phyloP scores from a whole-genome alignment of 345 rosid genomes.

The Sapria himalayana region DNA sequence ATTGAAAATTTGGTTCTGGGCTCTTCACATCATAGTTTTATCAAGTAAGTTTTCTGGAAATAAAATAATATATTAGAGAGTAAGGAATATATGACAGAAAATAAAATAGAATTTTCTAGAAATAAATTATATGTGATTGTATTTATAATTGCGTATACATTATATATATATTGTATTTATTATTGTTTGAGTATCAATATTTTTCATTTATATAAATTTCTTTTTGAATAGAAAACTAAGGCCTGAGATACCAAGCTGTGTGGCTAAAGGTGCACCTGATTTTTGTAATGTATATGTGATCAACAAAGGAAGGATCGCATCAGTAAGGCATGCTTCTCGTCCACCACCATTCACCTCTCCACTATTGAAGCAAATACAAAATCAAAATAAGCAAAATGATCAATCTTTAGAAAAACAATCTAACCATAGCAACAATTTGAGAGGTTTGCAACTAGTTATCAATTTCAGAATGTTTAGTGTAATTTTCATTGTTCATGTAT shows the following conservation, averaged over 20 bases:
- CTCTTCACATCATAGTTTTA: slow-evolving; percentile 45
- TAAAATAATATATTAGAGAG: neutral
- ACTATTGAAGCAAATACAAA: slow-evolving; percentile 26
- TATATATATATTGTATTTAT: neutral
- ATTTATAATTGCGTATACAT: neutral
- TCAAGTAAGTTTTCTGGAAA: slow-evolving; percentile 20
- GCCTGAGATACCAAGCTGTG: slow-evolving; percentile 38
- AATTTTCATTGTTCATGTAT: neutral
- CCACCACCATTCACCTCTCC: slow-evolving; percentile 50
- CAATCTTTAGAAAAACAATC: slow-evolving; percentile 12
- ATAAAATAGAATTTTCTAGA: neutral
- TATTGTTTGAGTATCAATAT: neutral
- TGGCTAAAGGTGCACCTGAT: slow-evolving; percentile 50
- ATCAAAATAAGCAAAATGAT: slow-evolving; percentile 7
- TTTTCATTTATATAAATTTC: neutral
- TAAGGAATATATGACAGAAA: no score
- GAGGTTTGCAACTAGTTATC: slow-evolving; percentile 21
- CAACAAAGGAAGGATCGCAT: slow-evolving; percentile 57
- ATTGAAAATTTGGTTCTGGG: slow-evolving; percentile 71
- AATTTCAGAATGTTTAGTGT: neutral
- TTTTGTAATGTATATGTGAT: slow-evolving; percentile 67
- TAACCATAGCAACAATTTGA: slow-evolving; percentile 17
- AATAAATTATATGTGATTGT: neutral
- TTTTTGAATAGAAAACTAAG: slow-evolving; percentile 37
- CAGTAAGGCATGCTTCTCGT: slow-evolving; percentile 33